Base-by-base conservation (phyloP, 1,139 yeast species). In the Nakaseomyces sp. region DNA sequence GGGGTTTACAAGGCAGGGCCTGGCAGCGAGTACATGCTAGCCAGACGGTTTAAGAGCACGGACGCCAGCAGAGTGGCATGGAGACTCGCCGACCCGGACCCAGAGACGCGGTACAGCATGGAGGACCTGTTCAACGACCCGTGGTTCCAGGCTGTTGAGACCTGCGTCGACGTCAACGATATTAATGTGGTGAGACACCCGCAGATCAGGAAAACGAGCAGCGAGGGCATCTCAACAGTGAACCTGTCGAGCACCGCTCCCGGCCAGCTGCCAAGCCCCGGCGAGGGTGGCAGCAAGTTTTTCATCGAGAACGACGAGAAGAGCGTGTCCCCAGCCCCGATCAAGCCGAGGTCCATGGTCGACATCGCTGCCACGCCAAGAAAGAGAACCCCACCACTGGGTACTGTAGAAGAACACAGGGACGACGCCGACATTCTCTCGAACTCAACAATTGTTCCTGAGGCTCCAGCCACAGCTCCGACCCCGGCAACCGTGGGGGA, bases 31-130 rank as follows among this genome's bases (percentile, higher is more conserved):
- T 81, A 77, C 55, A 73, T 71, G 52, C 75, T 77, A 69, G 81
- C 85, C 0, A 69, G 74, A 38, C 76, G 74, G 46, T 80, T 81
- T 60, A 76, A 74, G 25, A 70, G 72, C 41, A 60, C 73, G 1
- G 79, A 79, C 16, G 81, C 81, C 15, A 71, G 85, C 3, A 70
- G 88, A 52, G 77, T 78, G 5, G 86, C 87, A 5, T 81, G 89
- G 88, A 74, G 83, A 58, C 65, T 83, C 45, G 77, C 84, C 55
- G 88, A 82, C 56, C 86, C 87, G 6, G 68, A 76, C 24, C 67
- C 72, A 0, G 57, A 53, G 2, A 66, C 74, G 8, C 68, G 93
- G 49, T 78, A 79, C 59, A 70, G 73, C 19, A 56, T 82, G 53
- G 71, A 73, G 1, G 69, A 70, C 32, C 63, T 83, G 33, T 76